Percentiles rank a stretch among this genome's conserved stretches.
Conservation (phyloP, 352 stramenopile genomes). For the Globisporangium nagaii region DNA sequence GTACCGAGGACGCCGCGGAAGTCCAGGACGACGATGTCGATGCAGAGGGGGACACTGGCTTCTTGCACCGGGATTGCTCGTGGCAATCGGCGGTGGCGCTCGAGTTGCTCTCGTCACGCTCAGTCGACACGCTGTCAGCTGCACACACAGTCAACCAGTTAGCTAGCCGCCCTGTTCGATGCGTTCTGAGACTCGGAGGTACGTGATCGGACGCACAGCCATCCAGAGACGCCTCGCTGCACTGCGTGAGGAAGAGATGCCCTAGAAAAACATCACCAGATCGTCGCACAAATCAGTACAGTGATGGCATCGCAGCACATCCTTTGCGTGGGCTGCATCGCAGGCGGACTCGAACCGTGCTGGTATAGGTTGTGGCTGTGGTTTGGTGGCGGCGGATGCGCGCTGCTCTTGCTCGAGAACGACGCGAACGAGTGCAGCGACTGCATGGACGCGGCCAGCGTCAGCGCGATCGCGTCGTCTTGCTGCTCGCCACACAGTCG, state of each 20-base stretch:
- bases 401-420: background rate
- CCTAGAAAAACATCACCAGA: background rate
- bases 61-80: background rate
- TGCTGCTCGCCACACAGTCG: background rate
- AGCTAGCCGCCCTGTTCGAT: background rate
- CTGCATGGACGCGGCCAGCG: constrained; percentile 4
- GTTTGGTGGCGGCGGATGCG: background rate
- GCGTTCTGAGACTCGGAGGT: background rate
- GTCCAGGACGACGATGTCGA: constrained; percentile 6
- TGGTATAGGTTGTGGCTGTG: background rate
- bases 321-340: no score
- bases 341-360: constrained; percentile 5
- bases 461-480: constrained; percentile 2
- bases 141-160: background rate
- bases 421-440: constrained; percentile 5
- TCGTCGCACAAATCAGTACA: no score
- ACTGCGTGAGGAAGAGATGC: background rate
- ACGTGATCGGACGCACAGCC: background rate
- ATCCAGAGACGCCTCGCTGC: background rate
- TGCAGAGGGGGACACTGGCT: background rate
- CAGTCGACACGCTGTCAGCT: background rate
- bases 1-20: constrained; percentile 1
- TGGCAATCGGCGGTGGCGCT: background rate
- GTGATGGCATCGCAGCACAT: background rate
- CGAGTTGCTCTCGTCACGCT: background rate